Conservation (phyloP, 441 rosid genomes). For the Aleurites moluccanus region DNA sequence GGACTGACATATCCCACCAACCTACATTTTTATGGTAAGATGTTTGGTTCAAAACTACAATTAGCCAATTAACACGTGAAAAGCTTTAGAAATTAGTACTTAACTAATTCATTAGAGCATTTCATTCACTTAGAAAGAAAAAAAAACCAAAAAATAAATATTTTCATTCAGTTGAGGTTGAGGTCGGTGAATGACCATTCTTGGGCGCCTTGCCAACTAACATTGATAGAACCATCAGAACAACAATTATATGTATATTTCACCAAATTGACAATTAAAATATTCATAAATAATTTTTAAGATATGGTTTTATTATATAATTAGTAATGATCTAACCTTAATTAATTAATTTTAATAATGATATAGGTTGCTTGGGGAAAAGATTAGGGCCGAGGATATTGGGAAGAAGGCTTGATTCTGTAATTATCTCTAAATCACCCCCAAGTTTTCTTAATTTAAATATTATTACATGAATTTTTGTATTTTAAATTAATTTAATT, state of each 20-base stretch:
- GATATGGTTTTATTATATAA: background rate
- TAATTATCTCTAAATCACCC: constrained; percentile 33
- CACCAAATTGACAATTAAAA: background rate
- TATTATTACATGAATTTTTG: background rate
- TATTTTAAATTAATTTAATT: background rate
- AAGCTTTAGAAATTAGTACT: background rate
- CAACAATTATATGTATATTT: background rate
- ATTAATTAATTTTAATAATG: constrained; percentile 7
- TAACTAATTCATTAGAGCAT: background rate
- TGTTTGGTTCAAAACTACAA: background rate
- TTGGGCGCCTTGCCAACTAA: constrained; percentile 1
- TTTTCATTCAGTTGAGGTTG: background rate
- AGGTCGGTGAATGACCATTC: constrained; percentile 5
- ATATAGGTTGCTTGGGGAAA: constrained; percentile 86
- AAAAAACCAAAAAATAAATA: background rate
- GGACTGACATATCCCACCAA: constrained; percentile 22
- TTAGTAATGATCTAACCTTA: background rate
- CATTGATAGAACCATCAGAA: background rate
- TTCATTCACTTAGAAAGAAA: background rate
- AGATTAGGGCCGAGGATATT: constrained; percentile 69
- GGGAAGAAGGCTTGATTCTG: constrained; percentile 64
- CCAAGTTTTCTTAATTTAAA: background rate
- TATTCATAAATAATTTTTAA: background rate
- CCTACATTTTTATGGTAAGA: background rate
- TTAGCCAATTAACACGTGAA: background rate